Evolutionary conservation across 2,329 filamentous ascomycete species (phyloP), one percentile per base, ranked within the genome.

Genomic region (Cytospora chrysosperma): DNA sequence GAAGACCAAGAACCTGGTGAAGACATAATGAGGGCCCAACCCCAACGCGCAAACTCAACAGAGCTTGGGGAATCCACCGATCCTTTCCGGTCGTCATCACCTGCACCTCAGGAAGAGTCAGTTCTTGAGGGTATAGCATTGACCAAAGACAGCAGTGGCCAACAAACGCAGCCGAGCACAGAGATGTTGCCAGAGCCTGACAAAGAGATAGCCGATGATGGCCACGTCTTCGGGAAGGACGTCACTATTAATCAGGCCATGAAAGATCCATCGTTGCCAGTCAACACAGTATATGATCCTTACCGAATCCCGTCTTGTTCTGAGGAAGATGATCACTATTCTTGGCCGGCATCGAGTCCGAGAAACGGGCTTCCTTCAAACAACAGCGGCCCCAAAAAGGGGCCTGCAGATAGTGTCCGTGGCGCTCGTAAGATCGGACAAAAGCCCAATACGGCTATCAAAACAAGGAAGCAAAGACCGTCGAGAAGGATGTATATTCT

Each of bases 11-110:
- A 56, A 9, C 6, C 7, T 27, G 24, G 28, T 12, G 17, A n/a
- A 12, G 24, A 54, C n/a, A n/a, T 21, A 37, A n/a, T 13, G 19
- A 27, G 26, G 28, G 32, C 21, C 5, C n/a, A 32, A 19, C 13
- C 24, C 17, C 56, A 27, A 24, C 53, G 30, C 19, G 55, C 8
- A 4, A 40, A 37, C 7, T 54, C 64, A 37, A 51, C 47, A 26
- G 53, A 65, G 27, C 56, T 63, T 17, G 63, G 64, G n/a, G 61
- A 63, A 43, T 47, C 40, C 15, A 51, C 54, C 12, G 56, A 58
- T 37, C 47, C n/a, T 34, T 57, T 51, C 19, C 40, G 28, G 19
- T 47, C 56, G 21, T 24, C 8, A 19, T 47, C 40, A 30, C 47
- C 51, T 51, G 21, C 7, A 58, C 2, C 26, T 12, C 34, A 19